Conservation (phyloP, 768 basidiomycete species). For the Calvatia gigantea region DNA sequence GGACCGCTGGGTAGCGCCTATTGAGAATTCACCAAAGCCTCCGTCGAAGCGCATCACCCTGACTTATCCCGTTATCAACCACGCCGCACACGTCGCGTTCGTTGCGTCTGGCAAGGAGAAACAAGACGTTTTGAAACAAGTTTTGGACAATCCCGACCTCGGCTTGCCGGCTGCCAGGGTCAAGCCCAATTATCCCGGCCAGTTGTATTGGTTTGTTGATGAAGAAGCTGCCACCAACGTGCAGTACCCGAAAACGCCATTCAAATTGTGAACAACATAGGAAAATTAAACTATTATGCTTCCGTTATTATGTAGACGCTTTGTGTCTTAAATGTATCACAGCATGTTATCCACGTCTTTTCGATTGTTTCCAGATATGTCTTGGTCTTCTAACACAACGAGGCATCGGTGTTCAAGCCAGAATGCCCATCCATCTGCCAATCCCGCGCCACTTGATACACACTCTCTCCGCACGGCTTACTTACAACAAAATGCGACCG, state of each 20-base stretch:
- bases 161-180: conserved; percentile 85
- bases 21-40: conserved; percentile 93
- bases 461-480: background rate
- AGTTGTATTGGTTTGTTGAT: conserved; percentile 94
- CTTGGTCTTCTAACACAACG: background rate
- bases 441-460: conserved; percentile 6
- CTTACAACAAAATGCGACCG: too few species aligned
- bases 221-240: conserved; percentile 72
- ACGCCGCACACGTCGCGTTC: conserved; percentile 84
- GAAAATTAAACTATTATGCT: background rate
- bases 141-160: conserved; percentile 79
- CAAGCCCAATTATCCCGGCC: conserved; percentile 72
- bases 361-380: conserved; percentile 2
- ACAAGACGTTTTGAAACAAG: conserved; percentile 61
- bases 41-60: conserved; percentile 88
- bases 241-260: conserved; percentile 49
- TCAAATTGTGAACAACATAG: conserved; percentile 46
- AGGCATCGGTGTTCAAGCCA: background rate
- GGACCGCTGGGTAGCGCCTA: conserved; percentile 92
- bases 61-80: conserved; percentile 88
- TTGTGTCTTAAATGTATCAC: conserved; percentile 1
- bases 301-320: background rate
- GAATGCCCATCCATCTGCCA: background rate
- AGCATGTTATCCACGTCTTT: background rate
- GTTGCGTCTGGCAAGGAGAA: conserved; percentile 85